Base-by-base conservation (phyloP, 2,329 filamentous ascomycete genomes). In the Xylaria sp. region DNA sequence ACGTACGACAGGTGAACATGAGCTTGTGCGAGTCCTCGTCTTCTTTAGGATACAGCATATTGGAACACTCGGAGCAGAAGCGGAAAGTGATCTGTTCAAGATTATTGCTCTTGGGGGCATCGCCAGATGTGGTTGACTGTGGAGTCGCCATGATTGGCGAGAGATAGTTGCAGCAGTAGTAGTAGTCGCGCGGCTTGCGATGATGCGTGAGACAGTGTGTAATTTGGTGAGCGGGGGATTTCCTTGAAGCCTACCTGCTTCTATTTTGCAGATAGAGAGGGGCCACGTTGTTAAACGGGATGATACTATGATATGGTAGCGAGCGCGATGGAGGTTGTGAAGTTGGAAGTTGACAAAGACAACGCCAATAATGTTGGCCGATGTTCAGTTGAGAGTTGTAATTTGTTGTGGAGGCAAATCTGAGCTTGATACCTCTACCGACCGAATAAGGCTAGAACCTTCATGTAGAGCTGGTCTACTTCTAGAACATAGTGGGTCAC, bases 11-110 rank as follows among this genome's bases (percentile, higher is more conserved):
- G 72, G 93, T 94, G 82, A 97, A 99, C 84, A 97, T 91, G 74
- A 99, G 90, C 76, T 90, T 91, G 83, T 93, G 93, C 70, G 89
- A 90, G 69, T 90, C 86, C 70, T 91, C 90, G 81, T 99, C 94
- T 85, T 99, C 97, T 82, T 97, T 96, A 59, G 96, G 96, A 78
- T 98, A 98, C 63, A 99, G 86, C 88, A 99, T 92, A 86, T 99
- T 99, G 76, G 94, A 97, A 84, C 96, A 99, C 86, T 99, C 96
- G 75, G 93, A 94, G 85, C 96, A 99, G 87, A 99, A 99, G 77
- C 93, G 91, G 82, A 98, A 99, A 56, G 93, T 94, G 81, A 98
- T 94, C 81, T 97, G 93, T 82, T 95, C 90, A 72, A 85, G 83
- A 73, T 84, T 84, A 76, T 85, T 86, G 32, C 4, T 36, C 75